Conservation (phyloP, 768 basidiomycete genomes). For the Hydnomerulius pinastri region DNA sequence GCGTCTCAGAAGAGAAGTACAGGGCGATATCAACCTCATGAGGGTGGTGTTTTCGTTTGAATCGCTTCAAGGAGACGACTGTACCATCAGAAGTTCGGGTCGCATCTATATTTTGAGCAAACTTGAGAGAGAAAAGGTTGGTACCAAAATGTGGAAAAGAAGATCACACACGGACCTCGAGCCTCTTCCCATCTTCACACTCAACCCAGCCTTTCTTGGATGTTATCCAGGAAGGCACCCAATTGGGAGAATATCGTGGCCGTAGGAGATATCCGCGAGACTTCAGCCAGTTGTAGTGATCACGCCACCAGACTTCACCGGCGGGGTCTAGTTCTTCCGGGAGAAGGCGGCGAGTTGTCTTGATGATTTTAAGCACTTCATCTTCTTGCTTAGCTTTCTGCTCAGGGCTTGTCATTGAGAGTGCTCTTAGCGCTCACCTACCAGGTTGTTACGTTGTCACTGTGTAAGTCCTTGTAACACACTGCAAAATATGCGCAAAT, state of each 20-base stretch:
- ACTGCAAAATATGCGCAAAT: conserved; percentile 15
- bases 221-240: conserved; percentile 35
- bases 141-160: too few species aligned
- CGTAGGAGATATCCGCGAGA: conserved; percentile 36
- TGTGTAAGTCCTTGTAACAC: too few species aligned
- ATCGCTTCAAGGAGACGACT: conserved; percentile 32
- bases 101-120: conserved; percentile 26
- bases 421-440: too few species aligned
- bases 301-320: conserved; percentile 17
- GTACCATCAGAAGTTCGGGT: conserved; percentile 27
- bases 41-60: conserved; percentile 10
- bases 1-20: conserved; percentile 16
- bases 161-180: too few species aligned
- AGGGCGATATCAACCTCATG: conserved; percentile 25
- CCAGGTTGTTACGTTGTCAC: too few species aligned
- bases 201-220: neutral
- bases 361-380: too few species aligned
- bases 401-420: too few species aligned
- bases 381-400: too few species aligned
- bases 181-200: conserved; percentile 22
- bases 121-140: too few species aligned
- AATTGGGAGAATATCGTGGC: conserved; percentile 31
- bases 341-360: too few species aligned
- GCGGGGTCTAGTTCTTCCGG: neutral
- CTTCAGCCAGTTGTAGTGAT: conserved; percentile 31